Conservation (phyloP, 805 yeast genomes). For the Debaryomyces prosopidis region DNA sequence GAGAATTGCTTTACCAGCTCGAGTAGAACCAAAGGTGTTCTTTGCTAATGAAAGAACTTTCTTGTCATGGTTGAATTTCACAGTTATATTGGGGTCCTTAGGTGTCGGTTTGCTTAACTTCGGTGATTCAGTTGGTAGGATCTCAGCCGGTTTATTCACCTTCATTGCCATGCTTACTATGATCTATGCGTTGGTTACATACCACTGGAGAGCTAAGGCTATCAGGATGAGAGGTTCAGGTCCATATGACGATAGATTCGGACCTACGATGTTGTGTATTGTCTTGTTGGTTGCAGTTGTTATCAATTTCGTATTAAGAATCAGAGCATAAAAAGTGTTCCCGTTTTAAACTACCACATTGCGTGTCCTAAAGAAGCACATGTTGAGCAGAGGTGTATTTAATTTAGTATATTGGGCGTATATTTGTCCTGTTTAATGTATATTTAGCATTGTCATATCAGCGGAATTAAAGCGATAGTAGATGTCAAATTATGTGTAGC, state of each 20-base stretch:
- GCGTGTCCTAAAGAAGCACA: too few relatives aligned
- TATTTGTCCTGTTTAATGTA: too few relatives aligned
- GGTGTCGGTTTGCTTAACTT: slow-evolving; percentile 95
- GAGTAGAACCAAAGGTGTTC: slow-evolving; percentile 98
- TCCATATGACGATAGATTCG: slow-evolving; percentile 98
- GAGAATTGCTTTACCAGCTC: slow-evolving; percentile 95
- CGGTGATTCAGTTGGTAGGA: slow-evolving; percentile 91
- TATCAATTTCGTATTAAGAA: slow-evolving; percentile 86
- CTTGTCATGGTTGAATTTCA: slow-evolving; percentile 96
- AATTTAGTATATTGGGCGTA: too few relatives aligned
- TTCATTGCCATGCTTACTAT: slow-evolving; percentile 96
- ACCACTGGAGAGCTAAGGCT: slow-evolving; percentile 99
- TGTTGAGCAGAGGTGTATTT: too few relatives aligned
- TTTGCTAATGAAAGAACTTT: slow-evolving; percentile 99
- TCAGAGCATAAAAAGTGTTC: slow-evolving; percentile 50
- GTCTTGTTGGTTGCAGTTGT: slow-evolving; percentile 91
- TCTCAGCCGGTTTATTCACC: slow-evolving; percentile 92
- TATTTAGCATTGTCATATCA: too few relatives aligned
- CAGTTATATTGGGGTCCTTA: slow-evolving; percentile 95
- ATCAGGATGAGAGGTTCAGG: slow-evolving; percentile 97
- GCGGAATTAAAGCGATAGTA: too few relatives aligned
- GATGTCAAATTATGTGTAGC: too few relatives aligned
- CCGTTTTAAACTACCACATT: neutral
- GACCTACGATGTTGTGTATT: slow-evolving; percentile 96
- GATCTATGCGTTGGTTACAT: slow-evolving; percentile 92